A percentile compares a stretch with the other conserved stretches of the same genome.
phyloP scores from a whole-genome alignment of 108 stramenopile species.

The Skeletonema tropicum region DNA sequence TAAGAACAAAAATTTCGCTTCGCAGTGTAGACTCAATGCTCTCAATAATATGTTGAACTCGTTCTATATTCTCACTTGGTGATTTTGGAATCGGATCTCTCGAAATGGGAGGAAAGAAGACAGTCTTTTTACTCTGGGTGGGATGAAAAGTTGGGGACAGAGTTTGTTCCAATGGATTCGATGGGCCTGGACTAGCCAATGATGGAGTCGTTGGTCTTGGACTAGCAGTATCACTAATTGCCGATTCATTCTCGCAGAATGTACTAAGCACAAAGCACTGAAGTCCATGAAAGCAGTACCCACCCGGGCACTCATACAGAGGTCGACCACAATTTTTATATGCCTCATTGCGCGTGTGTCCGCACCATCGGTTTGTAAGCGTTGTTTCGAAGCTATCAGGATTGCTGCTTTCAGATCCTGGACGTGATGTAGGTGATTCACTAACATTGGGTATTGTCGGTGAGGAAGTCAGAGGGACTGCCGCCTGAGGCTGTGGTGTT shows the following conservation, averaged over 20 bases:
- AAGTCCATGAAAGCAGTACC: not conserved
- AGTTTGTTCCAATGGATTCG: not conserved
- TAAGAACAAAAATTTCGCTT: slow-evolving; percentile 20
- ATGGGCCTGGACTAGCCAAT: not conserved
- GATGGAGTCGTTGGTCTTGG: too few species aligned
- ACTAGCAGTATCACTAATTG: not conserved
- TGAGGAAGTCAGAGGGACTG: not conserved
- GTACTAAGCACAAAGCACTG: not conserved
- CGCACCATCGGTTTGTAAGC: not conserved
- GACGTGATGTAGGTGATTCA: not conserved
- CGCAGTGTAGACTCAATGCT: not conserved
- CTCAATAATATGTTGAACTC: not conserved
- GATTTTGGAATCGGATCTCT: not conserved
- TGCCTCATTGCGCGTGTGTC: not conserved
- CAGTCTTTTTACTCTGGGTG: not conserved
- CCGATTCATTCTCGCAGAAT: not conserved
- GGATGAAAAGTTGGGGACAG: not conserved
- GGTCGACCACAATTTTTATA: not conserved
- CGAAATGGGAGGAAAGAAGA: slow-evolving; percentile 5
- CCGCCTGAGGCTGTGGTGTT: not conserved
- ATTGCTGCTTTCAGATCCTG: not conserved
- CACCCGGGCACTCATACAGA: not conserved
- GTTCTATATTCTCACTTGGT: slow-evolving; percentile 5
- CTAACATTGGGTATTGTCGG: not conserved
- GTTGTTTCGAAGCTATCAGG: not conserved